A percentile compares a stretch with the other conserved stretches of the same genome.
phyloP scores from a whole-genome alignment of 345 rosid genomes.

The Anastatica hierochuntica region DNA sequence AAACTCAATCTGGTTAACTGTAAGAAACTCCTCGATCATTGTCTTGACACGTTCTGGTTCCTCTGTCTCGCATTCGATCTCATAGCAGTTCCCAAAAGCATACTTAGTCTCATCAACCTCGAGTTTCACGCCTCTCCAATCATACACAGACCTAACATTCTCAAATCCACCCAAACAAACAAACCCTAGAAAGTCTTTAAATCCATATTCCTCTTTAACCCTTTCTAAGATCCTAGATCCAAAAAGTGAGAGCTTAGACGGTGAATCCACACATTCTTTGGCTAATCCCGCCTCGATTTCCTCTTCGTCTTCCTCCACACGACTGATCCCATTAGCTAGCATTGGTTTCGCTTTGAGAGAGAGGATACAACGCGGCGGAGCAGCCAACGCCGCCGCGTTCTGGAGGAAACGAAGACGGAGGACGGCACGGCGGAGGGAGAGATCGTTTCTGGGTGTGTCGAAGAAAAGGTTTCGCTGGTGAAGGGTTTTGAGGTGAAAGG shows the following conservation, averaged over 20 bases:
- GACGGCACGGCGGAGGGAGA: slow-evolving; percentile 38
- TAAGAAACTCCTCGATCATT: slow-evolving; percentile 51
- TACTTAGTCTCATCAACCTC: slow-evolving; percentile 83
- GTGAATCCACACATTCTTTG: slow-evolving; percentile 39
- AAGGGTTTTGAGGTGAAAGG: slow-evolving; percentile 47
- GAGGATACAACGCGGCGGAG: slow-evolving; percentile 38
- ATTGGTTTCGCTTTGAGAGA: slow-evolving; percentile 62
- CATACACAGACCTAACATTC: slow-evolving; percentile 54
- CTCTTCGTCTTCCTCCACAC: slow-evolving; percentile 86
- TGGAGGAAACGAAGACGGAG: slow-evolving; percentile 53
- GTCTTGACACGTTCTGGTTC: slow-evolving; percentile 63
- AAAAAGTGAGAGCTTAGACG: slow-evolving; percentile 29
- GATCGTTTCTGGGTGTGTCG: slow-evolving; percentile 44
- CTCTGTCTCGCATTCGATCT: slow-evolving; percentile 70
- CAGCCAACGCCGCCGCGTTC: neutral
- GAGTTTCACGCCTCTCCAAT: slow-evolving; percentile 60
- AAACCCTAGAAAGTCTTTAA: slow-evolving; percentile 33
- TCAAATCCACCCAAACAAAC: slow-evolving; percentile 80
- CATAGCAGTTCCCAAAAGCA: slow-evolving; percentile 59
- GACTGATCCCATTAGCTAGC: slow-evolving; percentile 60
- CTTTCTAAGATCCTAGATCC: slow-evolving; percentile 56
- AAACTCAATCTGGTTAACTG: slow-evolving; percentile 43
- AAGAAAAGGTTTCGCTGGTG: slow-evolving; percentile 66
- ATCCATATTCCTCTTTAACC: slow-evolving; percentile 61
- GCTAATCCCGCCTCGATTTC: slow-evolving; percentile 39